A percentile compares a stretch with the other conserved stretches of the same genome.
These are phyloP conservation scores for Phytophthora cajani DNA, from an alignment of 352 stramenopile species.

Conservation along the genomic window DNA sequence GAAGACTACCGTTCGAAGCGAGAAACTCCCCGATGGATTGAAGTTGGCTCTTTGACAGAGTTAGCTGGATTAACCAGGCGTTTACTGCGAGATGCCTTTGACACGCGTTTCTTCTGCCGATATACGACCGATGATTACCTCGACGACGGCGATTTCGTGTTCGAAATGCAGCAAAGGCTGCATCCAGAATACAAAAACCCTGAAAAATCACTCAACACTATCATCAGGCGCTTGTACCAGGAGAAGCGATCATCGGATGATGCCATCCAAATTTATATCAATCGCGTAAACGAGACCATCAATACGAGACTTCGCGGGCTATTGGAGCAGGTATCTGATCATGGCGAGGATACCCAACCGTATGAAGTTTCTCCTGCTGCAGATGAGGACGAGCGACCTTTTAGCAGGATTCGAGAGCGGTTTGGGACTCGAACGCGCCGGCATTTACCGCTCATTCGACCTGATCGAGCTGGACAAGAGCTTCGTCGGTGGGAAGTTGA, in stretches of 20 bases:
- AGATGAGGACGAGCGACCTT: too few species aligned
- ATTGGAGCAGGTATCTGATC: too few species aligned
- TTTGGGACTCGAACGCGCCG: too few species aligned
- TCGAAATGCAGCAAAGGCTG: conserved; percentile 21
- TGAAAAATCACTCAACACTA: conserved; percentile 1
- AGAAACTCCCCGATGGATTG: conserved; percentile 7
- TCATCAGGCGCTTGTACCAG: conserved; percentile 5
- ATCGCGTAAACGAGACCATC: too few species aligned
- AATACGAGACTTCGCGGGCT: too few species aligned
- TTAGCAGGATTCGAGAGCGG: too few species aligned
- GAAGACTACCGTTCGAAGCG: conserved; percentile 7
- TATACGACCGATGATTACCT: conserved; percentile 11
- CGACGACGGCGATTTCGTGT: conserved; percentile 11
- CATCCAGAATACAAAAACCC: conserved; percentile 12
- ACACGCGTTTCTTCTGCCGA: conserved; percentile 7
- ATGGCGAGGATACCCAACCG: too few species aligned
- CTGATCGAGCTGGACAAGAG: too few species aligned
- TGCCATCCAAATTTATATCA: too few species aligned
- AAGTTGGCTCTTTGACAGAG: not conserved
- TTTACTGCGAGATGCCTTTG: conserved; percentile 7
- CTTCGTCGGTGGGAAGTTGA: too few species aligned
- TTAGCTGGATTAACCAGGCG: not conserved
- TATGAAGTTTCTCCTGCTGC: too few species aligned
- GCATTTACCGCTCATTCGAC: too few species aligned
- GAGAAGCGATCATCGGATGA: not conserved